These are phyloP conservation scores for Coemansia furcata DNA, from an alignment of 192 early-diverging fungal genomes.

Conservation along the genomic window DNA sequence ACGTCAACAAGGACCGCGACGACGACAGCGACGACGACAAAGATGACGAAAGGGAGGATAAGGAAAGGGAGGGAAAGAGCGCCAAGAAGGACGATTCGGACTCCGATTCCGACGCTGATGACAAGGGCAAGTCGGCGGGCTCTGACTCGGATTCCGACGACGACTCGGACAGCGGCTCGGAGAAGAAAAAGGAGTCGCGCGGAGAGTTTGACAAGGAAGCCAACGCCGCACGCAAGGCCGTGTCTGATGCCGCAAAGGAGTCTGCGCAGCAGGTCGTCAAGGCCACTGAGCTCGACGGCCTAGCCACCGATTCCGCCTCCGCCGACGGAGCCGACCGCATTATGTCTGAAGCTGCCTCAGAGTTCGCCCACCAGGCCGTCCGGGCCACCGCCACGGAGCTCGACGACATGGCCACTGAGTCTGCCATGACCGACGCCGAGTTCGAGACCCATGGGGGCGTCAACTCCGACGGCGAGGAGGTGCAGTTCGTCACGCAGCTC, in stretches of 20 bases:
- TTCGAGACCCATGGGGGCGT: constrained; percentile 21
- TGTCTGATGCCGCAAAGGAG: constrained; percentile 35
- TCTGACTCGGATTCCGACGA: constrained; percentile 6
- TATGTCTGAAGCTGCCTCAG: constrained; percentile 33
- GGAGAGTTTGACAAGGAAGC: background rate
- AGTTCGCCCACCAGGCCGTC: constrained; percentile 35
- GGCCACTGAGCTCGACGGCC: constrained; percentile 19
- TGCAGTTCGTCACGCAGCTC: constrained; percentile 41
- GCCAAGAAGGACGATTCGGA: background rate
- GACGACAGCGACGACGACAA: background rate
- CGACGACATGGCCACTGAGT: constrained; percentile 10
- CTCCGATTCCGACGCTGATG: constrained; percentile 13
- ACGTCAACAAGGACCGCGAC: background rate
- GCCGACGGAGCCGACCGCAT: constrained; percentile 27
- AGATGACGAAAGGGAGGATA: background rate
- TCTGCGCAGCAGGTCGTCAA: constrained; percentile 32
- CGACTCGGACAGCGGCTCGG: constrained; percentile 14
- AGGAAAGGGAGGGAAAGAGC: background rate
- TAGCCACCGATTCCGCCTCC: background rate
- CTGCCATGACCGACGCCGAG: constrained; percentile 10
- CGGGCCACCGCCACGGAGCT: constrained; percentile 13
- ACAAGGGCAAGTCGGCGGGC: constrained; percentile 1
- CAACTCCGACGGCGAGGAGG: constrained; percentile 41
- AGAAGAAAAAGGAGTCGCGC: background rate
- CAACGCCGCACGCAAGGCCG: constrained; percentile 15